These are phyloP conservation scores for Physcia stellaris DNA, from an alignment of 495 filamentous ascomycete genomes.

Conservation along the genomic window DNA sequence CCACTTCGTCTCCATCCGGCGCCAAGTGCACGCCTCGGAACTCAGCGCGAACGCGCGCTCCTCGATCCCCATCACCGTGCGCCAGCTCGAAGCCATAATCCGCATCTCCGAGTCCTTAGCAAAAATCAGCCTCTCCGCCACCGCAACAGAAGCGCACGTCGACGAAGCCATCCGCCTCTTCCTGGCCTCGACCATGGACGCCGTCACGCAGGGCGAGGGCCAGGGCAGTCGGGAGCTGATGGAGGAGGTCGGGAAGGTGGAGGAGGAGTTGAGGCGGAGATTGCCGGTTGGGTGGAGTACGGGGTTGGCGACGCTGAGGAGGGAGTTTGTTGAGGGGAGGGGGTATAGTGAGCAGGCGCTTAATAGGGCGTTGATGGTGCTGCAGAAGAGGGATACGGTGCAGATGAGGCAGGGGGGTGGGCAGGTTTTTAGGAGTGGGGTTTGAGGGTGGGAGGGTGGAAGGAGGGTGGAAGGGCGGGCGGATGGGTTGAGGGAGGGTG, in stretches of 20 bases:
- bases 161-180: slow-evolving; percentile 97
- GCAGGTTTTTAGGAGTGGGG: slow-evolving; percentile 71
- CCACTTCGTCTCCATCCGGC: slow-evolving; percentile 92
- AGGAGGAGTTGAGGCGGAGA: slow-evolving; percentile 77
- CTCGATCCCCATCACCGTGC: slow-evolving; percentile 92
- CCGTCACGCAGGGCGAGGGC: slow-evolving; percentile 75
- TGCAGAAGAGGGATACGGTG: slow-evolving; percentile 81
- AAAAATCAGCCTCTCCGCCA: slow-evolving; percentile 71
- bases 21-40: slow-evolving; percentile 85
- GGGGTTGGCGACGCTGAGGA: slow-evolving; percentile 67
- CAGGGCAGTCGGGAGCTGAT: slow-evolving; percentile 75
- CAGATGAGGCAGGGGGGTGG: slow-evolving; percentile 81
- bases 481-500: no score
- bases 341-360: slow-evolving; percentile 79
- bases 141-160: slow-evolving; percentile 83
- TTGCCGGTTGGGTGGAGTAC: slow-evolving; percentile 94
- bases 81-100: slow-evolving; percentile 92
- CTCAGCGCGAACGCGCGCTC: slow-evolving; percentile 74
- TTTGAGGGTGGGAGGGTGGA: no score
- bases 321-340: slow-evolving; percentile 80
- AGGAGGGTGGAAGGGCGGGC: no score
- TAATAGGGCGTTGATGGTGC: slow-evolving; percentile 66
- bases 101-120: slow-evolving; percentile 94
- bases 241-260: slow-evolving; percentile 76
- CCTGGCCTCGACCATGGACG: slow-evolving; percentile 95